Evolutionary conservation across 441 rosid species (phyloP).

Genomic region (Croton laevigatus): DNA sequence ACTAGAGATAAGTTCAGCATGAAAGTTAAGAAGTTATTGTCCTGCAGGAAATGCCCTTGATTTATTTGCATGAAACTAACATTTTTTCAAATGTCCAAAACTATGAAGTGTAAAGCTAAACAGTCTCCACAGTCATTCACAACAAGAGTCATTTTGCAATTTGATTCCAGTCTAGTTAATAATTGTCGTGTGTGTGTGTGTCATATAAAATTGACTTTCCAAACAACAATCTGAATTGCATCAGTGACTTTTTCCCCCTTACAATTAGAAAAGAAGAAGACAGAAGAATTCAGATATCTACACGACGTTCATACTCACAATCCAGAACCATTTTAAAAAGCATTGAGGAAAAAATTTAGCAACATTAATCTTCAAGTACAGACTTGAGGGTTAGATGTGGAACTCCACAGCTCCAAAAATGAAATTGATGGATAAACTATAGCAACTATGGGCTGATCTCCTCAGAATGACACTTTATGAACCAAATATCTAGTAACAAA

Average conservation of each 20-base stretch:
- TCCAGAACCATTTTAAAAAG: not conserved
- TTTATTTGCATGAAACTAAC: not conserved
- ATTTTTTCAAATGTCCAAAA: not conserved
- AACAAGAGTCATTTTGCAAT: not conserved
- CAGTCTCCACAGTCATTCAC: not conserved
- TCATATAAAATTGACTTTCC: not conserved
- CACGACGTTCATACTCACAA: not conserved
- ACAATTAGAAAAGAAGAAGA: not conserved
- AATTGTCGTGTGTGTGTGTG: too few relatives aligned
- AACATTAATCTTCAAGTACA: not conserved
- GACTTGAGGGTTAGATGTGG: not conserved
- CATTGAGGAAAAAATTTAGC: not conserved
- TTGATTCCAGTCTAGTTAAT: not conserved
- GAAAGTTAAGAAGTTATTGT: too few relatives aligned
- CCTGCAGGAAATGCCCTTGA: not conserved
- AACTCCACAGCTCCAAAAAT: not conserved
- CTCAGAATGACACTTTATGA: not conserved
- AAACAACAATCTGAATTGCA: not conserved
- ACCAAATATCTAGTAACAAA: conserved; percentile 14
- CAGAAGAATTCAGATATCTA: not conserved
- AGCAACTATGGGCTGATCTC: not conserved
- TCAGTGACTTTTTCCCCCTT: not conserved
- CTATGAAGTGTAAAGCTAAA: not conserved
- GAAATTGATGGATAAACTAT: not conserved
- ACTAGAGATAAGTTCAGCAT: not conserved